phyloP scores from a whole-genome alignment of 805 yeast species.

The Lachancea sp. region DNA sequence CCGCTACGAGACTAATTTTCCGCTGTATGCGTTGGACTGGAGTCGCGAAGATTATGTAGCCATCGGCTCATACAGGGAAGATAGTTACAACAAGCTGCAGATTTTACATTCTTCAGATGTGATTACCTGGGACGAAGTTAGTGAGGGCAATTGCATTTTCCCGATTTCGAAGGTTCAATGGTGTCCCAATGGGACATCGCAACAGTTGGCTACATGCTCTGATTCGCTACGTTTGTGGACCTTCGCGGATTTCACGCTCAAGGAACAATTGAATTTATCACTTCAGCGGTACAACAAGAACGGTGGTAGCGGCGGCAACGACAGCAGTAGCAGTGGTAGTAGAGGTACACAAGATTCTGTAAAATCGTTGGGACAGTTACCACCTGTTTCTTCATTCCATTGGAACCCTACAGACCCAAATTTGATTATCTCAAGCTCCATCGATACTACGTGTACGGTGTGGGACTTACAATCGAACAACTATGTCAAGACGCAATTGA shows the following conservation, averaged over 20 bases:
- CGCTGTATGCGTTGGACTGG: slow-evolving; percentile 32
- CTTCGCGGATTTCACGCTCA: slow-evolving; percentile 26
- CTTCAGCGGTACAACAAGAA: slow-evolving; percentile 37
- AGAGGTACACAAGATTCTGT: slow-evolving; percentile 4
- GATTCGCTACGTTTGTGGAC: slow-evolving; percentile 32
- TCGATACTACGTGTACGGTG: slow-evolving; percentile 94
- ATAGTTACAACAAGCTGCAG: slow-evolving; percentile 59
- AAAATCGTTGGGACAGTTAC: slow-evolving; percentile 37
- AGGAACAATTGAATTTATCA: slow-evolving; percentile 38
- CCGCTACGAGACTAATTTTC: slow-evolving; percentile 26
- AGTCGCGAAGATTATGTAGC: slow-evolving; percentile 29
- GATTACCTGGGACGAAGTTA: slow-evolving; percentile 68
- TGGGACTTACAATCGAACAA: slow-evolving; percentile 63
- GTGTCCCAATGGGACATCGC: slow-evolving; percentile 29
- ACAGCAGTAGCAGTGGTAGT: slow-evolving; percentile 29
- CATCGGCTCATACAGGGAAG: slow-evolving; percentile 63
- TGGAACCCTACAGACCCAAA: slow-evolving; percentile 76
- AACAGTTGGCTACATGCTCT: slow-evolving; percentile 32
- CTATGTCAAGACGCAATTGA: slow-evolving; percentile 81
- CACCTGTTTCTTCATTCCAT: slow-evolving; percentile 91
- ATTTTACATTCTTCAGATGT: slow-evolving; percentile 41
- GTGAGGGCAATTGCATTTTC: slow-evolving; percentile 27
- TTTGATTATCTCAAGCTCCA: slow-evolving; percentile 72
- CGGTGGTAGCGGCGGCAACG: slow-evolving; percentile 3
- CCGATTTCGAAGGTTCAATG: slow-evolving; percentile 32